Evolutionary conservation across 2,329 filamentous ascomycete genomes (phyloP).

Genomic region (Gaeumannomyces sp.): DNA sequence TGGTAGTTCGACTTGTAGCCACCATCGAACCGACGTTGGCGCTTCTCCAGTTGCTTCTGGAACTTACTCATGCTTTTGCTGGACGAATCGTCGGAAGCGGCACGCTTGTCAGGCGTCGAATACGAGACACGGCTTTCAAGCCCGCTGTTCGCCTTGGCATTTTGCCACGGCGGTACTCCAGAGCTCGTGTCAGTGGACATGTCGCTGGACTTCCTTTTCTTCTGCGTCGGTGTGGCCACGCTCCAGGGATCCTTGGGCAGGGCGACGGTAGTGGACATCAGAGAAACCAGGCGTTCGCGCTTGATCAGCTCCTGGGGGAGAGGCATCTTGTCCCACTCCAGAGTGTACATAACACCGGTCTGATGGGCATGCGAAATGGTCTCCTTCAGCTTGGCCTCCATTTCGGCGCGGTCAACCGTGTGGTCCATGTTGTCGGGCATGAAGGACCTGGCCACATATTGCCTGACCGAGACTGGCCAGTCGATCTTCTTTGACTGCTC

Average conservation of each 20-base stretch:
- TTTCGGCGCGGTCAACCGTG: conserved; percentile 58
- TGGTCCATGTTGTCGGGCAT: conserved; percentile 62
- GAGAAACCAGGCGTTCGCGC: conserved; percentile 47
- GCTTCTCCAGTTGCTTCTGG: conserved; percentile 78
- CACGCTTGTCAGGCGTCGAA: conserved; percentile 40
- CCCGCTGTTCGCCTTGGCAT: conserved; percentile 46
- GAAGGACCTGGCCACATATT: conserved; percentile 87
- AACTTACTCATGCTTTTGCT: conserved; percentile 69
- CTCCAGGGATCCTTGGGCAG: conserved; percentile 9
- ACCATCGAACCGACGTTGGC: conserved; percentile 77
- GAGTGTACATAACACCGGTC: conserved; percentile 59
- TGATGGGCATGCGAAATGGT: conserved; percentile 81
- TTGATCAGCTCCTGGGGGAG: conserved; percentile 80
- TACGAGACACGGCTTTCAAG: conserved; percentile 75
- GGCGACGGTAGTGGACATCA: conserved; percentile 8
- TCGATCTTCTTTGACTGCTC: conserved; percentile 52
- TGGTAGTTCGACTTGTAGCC: conserved; percentile 52
- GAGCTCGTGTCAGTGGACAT: conserved; percentile 47
- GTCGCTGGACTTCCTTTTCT: conserved; percentile 80
- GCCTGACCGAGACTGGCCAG: conserved; percentile 77
- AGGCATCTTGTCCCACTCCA: conserved; percentile 79
- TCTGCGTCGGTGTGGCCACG: conserved; percentile 34
- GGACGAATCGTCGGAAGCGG: conserved; percentile 29
- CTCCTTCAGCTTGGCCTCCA: conserved; percentile 78
- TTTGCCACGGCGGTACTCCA: conserved; percentile 51